Conservation (phyloP, 495 filamentous ascomycete genomes). For the Hyaloscypha bicolor region DNA sequence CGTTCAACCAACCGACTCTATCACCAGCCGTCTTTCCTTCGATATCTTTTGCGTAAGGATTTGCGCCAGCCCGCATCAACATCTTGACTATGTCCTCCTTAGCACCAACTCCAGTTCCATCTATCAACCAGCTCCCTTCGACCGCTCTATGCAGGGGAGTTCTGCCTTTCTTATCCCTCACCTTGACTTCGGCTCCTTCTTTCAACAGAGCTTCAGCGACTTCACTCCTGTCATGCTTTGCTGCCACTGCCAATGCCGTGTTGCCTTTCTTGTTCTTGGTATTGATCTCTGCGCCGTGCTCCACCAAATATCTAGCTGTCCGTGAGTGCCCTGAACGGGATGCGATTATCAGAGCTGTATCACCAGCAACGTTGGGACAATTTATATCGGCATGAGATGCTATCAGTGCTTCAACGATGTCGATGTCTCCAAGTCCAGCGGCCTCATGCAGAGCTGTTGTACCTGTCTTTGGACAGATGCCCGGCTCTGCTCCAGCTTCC, state of each 20-base stretch:
- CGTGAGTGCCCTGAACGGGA: conserved; percentile 8
- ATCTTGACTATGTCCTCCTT: conserved; percentile 16
- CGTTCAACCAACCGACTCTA: conserved; percentile 12
- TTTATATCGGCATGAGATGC: conserved; percentile 11
- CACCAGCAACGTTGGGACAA: conserved; percentile 3
- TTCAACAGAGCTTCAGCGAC: conserved; percentile 15
- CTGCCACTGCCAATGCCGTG: conserved; percentile 14
- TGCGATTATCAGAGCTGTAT: conserved; percentile 20
- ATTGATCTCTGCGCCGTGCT: conserved; percentile 11
- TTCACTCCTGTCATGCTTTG: conserved; percentile 8
- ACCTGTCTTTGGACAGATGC: conserved; percentile 14
- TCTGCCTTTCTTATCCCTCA: conserved; percentile 16
- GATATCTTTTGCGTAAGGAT: conserved; percentile 6
- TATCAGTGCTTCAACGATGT: conserved; percentile 6
- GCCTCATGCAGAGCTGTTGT: conserved; percentile 10
- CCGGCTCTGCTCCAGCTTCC: conserved; percentile 18
- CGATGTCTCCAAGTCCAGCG: conserved; percentile 16
- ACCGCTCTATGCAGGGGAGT: conserved; percentile 17
- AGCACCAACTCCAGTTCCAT: neutral
- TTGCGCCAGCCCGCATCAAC: conserved; percentile 17
- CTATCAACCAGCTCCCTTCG: conserved; percentile 7
- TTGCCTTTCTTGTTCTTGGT: conserved; percentile 12
- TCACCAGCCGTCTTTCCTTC: conserved; percentile 19
- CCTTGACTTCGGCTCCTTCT: conserved; percentile 16
- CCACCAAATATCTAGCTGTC: conserved; percentile 1